A percentile compares a stretch with the other conserved stretches of the same genome.
These are phyloP conservation scores for Colletotrichum trifolii DNA, from an alignment of 2,329 filamentous ascomycete genomes.

Conservation along the genomic window DNA sequence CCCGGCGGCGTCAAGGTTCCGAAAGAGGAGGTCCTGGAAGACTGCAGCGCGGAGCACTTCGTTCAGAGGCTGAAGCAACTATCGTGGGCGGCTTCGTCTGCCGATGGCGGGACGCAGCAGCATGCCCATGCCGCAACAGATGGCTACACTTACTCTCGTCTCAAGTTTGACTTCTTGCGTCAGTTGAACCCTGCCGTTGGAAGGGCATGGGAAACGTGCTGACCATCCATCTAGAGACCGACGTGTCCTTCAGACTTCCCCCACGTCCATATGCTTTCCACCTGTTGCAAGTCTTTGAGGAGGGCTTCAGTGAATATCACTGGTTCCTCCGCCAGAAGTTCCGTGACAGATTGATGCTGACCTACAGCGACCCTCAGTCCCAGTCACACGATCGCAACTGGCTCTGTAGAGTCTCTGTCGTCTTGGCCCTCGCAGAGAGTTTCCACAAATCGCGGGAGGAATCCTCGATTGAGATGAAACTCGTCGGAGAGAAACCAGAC, in stretches of 20 bases:
- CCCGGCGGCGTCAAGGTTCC: not conserved
- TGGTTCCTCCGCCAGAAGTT: slow-evolving; percentile 37
- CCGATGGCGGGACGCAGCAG: not conserved
- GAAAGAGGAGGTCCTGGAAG: slow-evolving; percentile 27
- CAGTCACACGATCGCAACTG: slow-evolving; percentile 38
- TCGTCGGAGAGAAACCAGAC: not conserved
- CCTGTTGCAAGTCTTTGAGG: slow-evolving; percentile 36
- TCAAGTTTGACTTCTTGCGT: slow-evolving; percentile 38
- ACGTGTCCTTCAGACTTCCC: slow-evolving; percentile 36
- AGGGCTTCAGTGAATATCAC: slow-evolving; percentile 39
- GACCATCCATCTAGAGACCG: slow-evolving; percentile 7
- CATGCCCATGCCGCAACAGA: not conserved
- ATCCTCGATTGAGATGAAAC: not conserved
- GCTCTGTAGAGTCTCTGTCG: slow-evolving; percentile 36
- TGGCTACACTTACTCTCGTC: slow-evolving; percentile 36
- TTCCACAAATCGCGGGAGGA: slow-evolving; percentile 29
- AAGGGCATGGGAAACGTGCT: not conserved
- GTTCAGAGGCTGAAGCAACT: slow-evolving; percentile 34
- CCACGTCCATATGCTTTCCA: slow-evolving; percentile 35
- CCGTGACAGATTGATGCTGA: slow-evolving; percentile 26
- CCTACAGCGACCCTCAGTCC: slow-evolving; percentile 35
- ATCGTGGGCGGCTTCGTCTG: slow-evolving; percentile 7
- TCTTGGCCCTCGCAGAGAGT: slow-evolving; percentile 37
- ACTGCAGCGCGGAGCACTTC: slow-evolving; percentile 36
- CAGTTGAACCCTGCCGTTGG: not conserved